Evolutionary conservation across 371 early-diverging fungal genomes (phyloP).

Genomic region (Rhizopus sp.): DNA sequence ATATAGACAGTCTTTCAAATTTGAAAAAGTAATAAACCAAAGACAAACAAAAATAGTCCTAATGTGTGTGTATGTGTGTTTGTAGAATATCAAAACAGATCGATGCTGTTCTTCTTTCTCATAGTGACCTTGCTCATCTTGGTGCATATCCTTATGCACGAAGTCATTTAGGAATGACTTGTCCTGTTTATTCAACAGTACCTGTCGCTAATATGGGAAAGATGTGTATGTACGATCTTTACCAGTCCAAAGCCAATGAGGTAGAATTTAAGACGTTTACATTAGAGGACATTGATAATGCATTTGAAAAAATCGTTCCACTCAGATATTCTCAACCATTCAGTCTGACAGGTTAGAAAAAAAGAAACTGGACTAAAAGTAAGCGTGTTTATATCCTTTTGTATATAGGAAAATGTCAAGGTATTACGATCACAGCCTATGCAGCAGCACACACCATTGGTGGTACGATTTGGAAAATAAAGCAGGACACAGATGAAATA

Average conservation of each 20-base stretch:
- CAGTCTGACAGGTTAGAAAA: conserved; percentile 41
- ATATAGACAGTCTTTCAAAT: conserved; percentile 66
- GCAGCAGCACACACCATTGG: conserved; percentile 97
- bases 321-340: conserved; percentile 94
- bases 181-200: conserved; percentile 92
- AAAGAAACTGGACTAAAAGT: neutral
- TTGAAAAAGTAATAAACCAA: conserved; percentile 59
- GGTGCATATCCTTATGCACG: conserved; percentile 91
- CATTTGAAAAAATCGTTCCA: conserved; percentile 81
- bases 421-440: conserved; percentile 91
- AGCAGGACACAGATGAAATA: conserved; percentile 91
- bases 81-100: conserved; percentile 82
- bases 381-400: conserved; percentile 1
- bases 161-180: conserved; percentile 77
- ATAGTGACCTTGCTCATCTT: conserved; percentile 85
- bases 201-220: conserved; percentile 95
- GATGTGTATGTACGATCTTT: conserved; percentile 79
- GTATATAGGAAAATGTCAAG: conserved; percentile 73
- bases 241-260: conserved; percentile 69
- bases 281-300: conserved; percentile 77
- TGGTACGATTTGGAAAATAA: conserved; percentile 97
- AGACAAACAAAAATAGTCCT: neutral
- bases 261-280: conserved; percentile 74
- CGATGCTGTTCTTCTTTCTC: conserved; percentile 94
- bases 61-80: neutral